phyloP scores from a whole-genome alignment of 2,329 filamentous ascomycete species.

The Phaeosphaeriaceae sp. region DNA sequence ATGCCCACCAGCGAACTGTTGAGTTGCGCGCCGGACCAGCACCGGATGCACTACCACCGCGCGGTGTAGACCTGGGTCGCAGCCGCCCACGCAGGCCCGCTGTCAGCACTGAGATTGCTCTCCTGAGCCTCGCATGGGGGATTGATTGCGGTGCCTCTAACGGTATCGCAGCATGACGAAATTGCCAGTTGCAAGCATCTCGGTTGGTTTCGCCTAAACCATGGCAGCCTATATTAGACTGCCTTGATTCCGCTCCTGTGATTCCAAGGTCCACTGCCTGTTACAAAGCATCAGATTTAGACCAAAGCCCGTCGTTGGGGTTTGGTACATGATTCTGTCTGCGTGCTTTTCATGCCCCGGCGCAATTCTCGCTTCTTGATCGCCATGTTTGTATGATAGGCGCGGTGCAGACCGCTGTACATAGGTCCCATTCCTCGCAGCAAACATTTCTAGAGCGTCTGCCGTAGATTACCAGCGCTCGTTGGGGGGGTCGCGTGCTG shows the following conservation, averaged over 20 bases:
- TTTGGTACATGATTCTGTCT: slow-evolving; percentile 18
- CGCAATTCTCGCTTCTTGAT: not conserved
- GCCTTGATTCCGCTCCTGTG: slow-evolving; percentile 30
- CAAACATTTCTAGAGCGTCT: not conserved
- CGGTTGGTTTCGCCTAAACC: slow-evolving; percentile 9
- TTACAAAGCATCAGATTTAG: slow-evolving; percentile 20
- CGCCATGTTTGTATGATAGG: not conserved
- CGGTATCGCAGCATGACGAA: slow-evolving; percentile 25
- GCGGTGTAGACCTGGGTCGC: not conserved
- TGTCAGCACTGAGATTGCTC: slow-evolving; percentile 15
- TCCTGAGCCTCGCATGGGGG: slow-evolving; percentile 31
- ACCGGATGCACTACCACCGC: slow-evolving; percentile 13
- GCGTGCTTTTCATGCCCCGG: slow-evolving; percentile 5
- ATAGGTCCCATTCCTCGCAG: not conserved
- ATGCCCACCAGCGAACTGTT: slow-evolving; percentile 29
- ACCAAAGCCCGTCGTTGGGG: slow-evolving; percentile 6
- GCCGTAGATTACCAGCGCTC: not conserved
- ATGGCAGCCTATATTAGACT: slow-evolving; percentile 27
- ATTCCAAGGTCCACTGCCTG: slow-evolving; percentile 16
- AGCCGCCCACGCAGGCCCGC: not conserved
- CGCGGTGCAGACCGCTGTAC: not conserved
- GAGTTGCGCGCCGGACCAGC: slow-evolving; percentile 25
- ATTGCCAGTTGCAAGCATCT: slow-evolving; percentile 16
- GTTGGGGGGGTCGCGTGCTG: not conserved
- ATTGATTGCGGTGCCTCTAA: slow-evolving; percentile 19